These are phyloP conservation scores for Neurospora sp. DNA, from an alignment of 495 filamentous ascomycete genomes.

Conservation along the genomic window DNA sequence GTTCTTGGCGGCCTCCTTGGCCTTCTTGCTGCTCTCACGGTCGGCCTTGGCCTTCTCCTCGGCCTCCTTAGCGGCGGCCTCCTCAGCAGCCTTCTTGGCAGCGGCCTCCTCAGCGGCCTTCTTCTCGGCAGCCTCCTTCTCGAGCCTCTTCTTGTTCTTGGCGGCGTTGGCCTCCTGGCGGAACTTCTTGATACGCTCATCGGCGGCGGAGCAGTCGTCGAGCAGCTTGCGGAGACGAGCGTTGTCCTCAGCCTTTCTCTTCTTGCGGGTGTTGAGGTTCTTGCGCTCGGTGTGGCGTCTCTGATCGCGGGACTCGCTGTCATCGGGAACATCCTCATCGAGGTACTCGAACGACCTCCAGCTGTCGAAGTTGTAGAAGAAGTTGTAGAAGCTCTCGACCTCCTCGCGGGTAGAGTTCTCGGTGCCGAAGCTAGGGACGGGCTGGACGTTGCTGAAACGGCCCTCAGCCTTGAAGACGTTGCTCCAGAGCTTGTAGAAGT, in stretches of 20 bases:
- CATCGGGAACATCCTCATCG: slow-evolving; percentile 96
- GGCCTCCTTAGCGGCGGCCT: slow-evolving; percentile 83
- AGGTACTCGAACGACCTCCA: slow-evolving; percentile 97
- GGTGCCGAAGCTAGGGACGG: slow-evolving; percentile 75
- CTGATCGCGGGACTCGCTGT: slow-evolving; percentile 97
- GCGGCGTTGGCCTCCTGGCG: slow-evolving; percentile 76
- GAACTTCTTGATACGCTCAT: slow-evolving; percentile 97
- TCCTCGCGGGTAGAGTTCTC: slow-evolving; percentile 79
- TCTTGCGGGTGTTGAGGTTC: slow-evolving; percentile 93
- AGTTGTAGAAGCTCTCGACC: slow-evolving; percentile 95
- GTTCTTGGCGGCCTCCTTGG: slow-evolving; percentile 96
- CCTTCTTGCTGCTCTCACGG: slow-evolving; percentile 87
- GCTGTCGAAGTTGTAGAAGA: slow-evolving; percentile 98
- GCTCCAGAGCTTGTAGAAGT: slow-evolving; percentile 91
- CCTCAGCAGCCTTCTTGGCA: slow-evolving; percentile 71
- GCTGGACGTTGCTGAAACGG: slow-evolving; percentile 83
- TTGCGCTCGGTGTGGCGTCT: slow-evolving; percentile 96
- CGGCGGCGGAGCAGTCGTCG: slow-evolving; percentile 67
- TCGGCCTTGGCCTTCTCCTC: slow-evolving; percentile 90
- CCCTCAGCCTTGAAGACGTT: slow-evolving; percentile 79
- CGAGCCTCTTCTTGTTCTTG: slow-evolving; percentile 86
- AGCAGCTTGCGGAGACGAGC: slow-evolving; percentile 78
- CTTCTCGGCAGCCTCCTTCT: slow-evolving; percentile 86
- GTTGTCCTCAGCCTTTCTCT: slow-evolving; percentile 98
- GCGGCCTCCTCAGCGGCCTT: slow-evolving; percentile 69